A percentile compares a stretch with the other conserved stretches of the same genome.
Evolutionary conservation across 257 asterid species (phyloP).

Genomic region (Plantago elongata): DNA sequence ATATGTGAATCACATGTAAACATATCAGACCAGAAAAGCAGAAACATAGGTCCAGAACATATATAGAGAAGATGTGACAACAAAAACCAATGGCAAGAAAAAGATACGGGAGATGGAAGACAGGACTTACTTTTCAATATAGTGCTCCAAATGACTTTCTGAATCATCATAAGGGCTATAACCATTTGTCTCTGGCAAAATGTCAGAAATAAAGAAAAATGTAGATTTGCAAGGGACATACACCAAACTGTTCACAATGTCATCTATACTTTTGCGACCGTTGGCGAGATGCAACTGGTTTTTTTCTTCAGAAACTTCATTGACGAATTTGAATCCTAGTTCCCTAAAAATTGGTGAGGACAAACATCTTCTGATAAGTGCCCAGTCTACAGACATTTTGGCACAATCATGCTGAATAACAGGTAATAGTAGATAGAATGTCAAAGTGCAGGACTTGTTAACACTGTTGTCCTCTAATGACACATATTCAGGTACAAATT

Average conservation of each 20-base stretch:
- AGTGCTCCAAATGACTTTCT: slow-evolving; percentile 59
- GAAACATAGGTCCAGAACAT: no score
- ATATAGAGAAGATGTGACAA: no score
- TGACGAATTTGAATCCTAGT: slow-evolving; percentile 27
- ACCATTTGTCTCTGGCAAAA: slow-evolving; percentile 48
- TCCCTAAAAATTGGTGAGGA: slow-evolving; percentile 70
- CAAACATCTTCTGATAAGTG: slow-evolving; percentile 62
- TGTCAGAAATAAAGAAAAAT: slow-evolving; percentile 75
- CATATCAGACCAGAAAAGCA: no score
- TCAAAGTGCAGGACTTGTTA: slow-evolving; percentile 40
- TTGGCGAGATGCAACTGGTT: slow-evolving; percentile 61
- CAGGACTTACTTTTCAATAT: slow-evolving; percentile 54
- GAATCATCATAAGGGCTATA: slow-evolving; percentile 45
- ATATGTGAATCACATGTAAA: no score
- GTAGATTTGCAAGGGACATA: slow-evolving; percentile 66
- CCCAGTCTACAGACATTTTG: slow-evolving; percentile 77
- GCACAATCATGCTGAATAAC: slow-evolving; percentile 34
- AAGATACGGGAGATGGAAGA: slow-evolving; percentile 9
- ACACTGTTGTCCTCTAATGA: slow-evolving; percentile 41
- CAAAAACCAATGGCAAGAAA: neutral
- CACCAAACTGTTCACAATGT: slow-evolving; percentile 72
- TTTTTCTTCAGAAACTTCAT: slow-evolving; percentile 31
- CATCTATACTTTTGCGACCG: slow-evolving; percentile 50
- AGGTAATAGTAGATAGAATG: slow-evolving; percentile 83
- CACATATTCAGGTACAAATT: slow-evolving; percentile 57